A percentile compares a stretch with the other conserved stretches of the same genome.
Conservation (phyloP, 495 filamentous ascomycete species). For the Penicillium verhagenii region DNA sequence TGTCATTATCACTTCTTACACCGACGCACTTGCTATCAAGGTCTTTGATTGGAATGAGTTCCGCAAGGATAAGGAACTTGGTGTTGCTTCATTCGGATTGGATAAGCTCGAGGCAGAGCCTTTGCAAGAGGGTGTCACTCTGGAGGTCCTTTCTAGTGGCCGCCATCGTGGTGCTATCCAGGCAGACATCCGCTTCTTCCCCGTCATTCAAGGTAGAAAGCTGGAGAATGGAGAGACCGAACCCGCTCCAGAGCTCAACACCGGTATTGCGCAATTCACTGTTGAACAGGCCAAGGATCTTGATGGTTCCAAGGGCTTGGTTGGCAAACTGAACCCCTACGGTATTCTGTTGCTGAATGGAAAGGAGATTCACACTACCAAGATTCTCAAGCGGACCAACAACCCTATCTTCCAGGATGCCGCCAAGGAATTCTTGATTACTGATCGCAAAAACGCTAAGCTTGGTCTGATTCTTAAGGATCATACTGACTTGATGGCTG, state of each 20-base stretch:
- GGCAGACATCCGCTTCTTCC: conserved; percentile 91
- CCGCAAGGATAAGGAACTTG: conserved; percentile 95
- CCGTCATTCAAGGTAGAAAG: conserved; percentile 71
- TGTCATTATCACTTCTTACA: conserved; percentile 85
- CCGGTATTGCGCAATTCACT: conserved; percentile 88
- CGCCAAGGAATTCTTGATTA: conserved; percentile 89
- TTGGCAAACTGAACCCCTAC: conserved; percentile 89
- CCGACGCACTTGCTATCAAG: conserved; percentile 77
- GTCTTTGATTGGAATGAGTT: conserved; percentile 93
- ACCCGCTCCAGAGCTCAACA: conserved; percentile 83
- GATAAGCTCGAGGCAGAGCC: conserved; percentile 73
- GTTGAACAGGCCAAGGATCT: conserved; percentile 95
- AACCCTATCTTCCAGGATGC: conserved; percentile 91
- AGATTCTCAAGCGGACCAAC: conserved; percentile 93
- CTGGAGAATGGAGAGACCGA: conserved; percentile 73
- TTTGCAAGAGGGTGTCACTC: conserved; percentile 77
- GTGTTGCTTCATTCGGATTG: conserved; percentile 76
- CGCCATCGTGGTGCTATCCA: conserved; percentile 77
- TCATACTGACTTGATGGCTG: conserved; percentile 78
- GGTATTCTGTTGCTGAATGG: conserved; percentile 83
- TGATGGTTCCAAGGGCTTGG: conserved; percentile 82
- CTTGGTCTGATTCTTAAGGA: conserved; percentile 93
- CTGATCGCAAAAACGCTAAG: conserved; percentile 83
- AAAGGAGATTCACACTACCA: conserved; percentile 79
- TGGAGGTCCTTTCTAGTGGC: conserved; percentile 83